Evolutionary conservation across 75 land plant genomes (phyloP).

Genomic region (Gnetum montanum): DNA sequence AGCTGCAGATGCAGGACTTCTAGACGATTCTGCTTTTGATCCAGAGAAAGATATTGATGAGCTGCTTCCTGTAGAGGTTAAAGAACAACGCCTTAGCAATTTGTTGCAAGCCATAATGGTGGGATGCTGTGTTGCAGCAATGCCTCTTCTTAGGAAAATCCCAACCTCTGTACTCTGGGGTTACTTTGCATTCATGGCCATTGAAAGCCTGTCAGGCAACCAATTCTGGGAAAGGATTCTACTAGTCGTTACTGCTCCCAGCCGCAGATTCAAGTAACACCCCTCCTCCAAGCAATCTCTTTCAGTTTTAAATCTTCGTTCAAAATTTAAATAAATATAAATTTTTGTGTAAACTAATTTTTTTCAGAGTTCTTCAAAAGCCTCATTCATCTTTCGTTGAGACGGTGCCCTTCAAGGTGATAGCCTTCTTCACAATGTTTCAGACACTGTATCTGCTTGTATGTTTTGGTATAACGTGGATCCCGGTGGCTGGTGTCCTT

Average conservation of each 20-base stretch:
- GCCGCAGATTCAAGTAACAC: conserved; percentile 86
- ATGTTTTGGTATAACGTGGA: conserved; percentile 91
- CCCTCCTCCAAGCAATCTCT: too few relatives aligned
- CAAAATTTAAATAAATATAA: too few relatives aligned
- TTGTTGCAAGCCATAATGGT: conserved; percentile 84
- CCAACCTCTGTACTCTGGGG: conserved; percentile 90
- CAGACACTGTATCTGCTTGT: conserved; percentile 64
- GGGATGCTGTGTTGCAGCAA: conserved; percentile 82
- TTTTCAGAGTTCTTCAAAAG: conserved; percentile 55
- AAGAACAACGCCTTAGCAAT: conserved; percentile 86
- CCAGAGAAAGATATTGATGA: conserved; percentile 74
- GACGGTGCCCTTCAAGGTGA: conserved; percentile 82
- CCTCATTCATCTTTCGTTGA: conserved; percentile 76
- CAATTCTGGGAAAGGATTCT: conserved; percentile 89
- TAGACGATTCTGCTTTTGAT: conserved; percentile 59
- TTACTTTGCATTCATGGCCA: conserved; percentile 96
- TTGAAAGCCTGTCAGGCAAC: conserved; percentile 84
- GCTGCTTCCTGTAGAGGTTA: conserved; percentile 77
- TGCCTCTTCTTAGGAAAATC: conserved; percentile 77
- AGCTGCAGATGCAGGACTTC: conserved; percentile 36
- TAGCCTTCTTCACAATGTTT: conserved; percentile 62
- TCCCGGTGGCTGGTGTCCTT: conserved; percentile 92
- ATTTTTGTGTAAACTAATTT: too few relatives aligned
- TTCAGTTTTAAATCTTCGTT: too few relatives aligned
- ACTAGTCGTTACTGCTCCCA: conserved; percentile 69